Conservation (phyloP, 176 grass and related monocot genomes). For the Lolium perenne region DNA sequence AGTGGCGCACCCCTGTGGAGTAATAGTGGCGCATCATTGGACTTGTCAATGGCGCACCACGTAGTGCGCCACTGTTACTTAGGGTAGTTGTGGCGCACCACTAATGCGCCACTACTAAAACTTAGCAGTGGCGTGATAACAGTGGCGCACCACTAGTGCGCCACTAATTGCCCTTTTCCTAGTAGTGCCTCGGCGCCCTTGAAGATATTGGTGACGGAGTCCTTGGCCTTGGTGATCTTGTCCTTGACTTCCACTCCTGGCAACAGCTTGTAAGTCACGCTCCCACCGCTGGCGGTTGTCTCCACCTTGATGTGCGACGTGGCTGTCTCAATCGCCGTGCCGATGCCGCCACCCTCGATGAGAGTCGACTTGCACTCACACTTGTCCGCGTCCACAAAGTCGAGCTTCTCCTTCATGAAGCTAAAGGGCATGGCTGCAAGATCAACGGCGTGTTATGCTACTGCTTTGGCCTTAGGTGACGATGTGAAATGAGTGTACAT, state of each 20-base stretch:
- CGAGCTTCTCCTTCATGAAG: conserved; percentile 64
- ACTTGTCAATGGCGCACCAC: no score
- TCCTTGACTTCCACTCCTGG: conserved; percentile 50
- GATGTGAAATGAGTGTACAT: no score
- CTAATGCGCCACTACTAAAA: no score
- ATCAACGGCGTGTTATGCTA: background rate
- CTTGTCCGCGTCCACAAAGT: conserved; percentile 61
- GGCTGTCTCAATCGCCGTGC: conserved; percentile 44
- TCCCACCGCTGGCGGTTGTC: conserved; percentile 51
- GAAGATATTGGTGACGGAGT: conserved; percentile 43
- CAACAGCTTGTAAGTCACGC: conserved; percentile 56
- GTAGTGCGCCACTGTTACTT: no score
- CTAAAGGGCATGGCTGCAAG: conserved; percentile 58
- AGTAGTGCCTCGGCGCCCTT: conserved; percentile 72
- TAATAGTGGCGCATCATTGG: no score
- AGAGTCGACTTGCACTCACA: conserved; percentile 64
- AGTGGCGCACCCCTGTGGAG: no score
- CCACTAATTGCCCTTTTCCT: no score
- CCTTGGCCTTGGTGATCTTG: conserved; percentile 57
- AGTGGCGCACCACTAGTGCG: no score
- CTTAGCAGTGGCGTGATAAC: no score
- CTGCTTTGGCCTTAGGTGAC: background rate
- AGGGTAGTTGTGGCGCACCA: no score
- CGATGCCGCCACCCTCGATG: conserved; percentile 70
- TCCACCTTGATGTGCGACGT: conserved; percentile 70